Conservation (phyloP, 148 eudicot genomes). For the Selenicereus undatus region DNA sequence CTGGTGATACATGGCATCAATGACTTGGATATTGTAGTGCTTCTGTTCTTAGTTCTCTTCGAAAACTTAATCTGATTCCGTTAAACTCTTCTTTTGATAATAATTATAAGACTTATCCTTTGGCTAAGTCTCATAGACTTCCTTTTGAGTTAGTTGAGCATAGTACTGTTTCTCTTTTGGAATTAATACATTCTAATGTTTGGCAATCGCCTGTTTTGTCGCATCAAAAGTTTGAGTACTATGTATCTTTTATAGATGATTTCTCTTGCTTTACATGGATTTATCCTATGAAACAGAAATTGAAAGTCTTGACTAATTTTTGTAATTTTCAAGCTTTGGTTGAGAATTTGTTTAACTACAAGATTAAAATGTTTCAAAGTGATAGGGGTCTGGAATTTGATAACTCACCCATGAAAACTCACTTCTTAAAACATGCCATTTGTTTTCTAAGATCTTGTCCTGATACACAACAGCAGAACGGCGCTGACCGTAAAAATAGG, state of each 20-base stretch:
- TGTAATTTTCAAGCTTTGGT: background rate
- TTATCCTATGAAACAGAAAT: background rate
- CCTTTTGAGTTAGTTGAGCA: background rate
- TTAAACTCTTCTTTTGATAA: too few species aligned
- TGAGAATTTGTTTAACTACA: background rate
- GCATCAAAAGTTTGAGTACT: background rate
- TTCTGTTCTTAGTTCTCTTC: too few species aligned
- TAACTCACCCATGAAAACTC: too few species aligned
- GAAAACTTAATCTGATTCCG: too few species aligned
- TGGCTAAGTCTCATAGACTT: background rate
- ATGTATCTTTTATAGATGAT: background rate
- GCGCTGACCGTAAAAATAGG: background rate
- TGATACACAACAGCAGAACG: conserved; percentile 2
- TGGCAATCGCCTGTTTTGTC: background rate
- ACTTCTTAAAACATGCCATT: background rate
- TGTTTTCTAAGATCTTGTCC: conserved; percentile 11
- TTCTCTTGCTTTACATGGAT: background rate
- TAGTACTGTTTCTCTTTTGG: too few species aligned
- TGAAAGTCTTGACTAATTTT: background rate
- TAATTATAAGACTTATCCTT: too few species aligned
- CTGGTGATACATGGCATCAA: too few species aligned
- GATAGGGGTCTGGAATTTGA: too few species aligned
- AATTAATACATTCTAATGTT: background rate
- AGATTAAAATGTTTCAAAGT: too few species aligned
- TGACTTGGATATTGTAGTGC: too few species aligned